These are phyloP conservation scores for Silene conica DNA, from an alignment of 148 eudicot species.

Conservation along the genomic window DNA sequence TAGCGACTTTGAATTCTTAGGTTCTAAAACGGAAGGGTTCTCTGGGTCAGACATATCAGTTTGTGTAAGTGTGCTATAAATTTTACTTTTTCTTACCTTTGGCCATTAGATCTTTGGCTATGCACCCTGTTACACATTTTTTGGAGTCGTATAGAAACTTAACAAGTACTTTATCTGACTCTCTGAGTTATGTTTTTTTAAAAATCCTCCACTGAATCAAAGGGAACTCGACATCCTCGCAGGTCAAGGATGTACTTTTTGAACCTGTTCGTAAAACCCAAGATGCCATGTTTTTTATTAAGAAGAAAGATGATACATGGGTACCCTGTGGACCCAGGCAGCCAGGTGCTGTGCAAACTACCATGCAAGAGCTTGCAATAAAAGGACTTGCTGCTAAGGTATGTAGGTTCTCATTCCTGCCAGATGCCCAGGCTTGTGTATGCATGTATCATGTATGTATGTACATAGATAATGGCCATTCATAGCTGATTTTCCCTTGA, in stretches of 20 bases:
- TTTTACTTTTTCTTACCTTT: neutral
- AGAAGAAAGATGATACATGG: constrained; percentile 52
- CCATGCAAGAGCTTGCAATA: constrained; percentile 87
- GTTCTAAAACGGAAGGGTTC: constrained; percentile 79
- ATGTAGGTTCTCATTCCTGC: neutral
- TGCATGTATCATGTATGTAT: neutral
- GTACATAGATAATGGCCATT: neutral
- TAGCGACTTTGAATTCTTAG: constrained; percentile 77
- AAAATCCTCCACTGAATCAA: no score
- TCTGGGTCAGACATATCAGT: constrained; percentile 96
- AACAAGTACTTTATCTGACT: neutral
- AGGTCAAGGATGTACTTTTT: constrained; percentile 94
- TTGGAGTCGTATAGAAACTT: neutral
- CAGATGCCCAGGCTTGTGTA: neutral
- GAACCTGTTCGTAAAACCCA: constrained; percentile 99
- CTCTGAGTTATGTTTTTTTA: no score
- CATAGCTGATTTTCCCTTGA: neutral
- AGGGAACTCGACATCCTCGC: neutral
- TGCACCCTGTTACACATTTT: neutral
- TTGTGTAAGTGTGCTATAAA: constrained; percentile 61
- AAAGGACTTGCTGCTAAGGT: constrained; percentile 90
- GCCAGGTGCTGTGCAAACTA: constrained; percentile 73
- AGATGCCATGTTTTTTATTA: constrained; percentile 83
- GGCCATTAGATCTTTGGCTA: no score
- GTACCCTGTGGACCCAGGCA: constrained; percentile 92